phyloP scores from a whole-genome alignment of 2,329 filamentous ascomycete species.

The Madurella mycetomatis region DNA sequence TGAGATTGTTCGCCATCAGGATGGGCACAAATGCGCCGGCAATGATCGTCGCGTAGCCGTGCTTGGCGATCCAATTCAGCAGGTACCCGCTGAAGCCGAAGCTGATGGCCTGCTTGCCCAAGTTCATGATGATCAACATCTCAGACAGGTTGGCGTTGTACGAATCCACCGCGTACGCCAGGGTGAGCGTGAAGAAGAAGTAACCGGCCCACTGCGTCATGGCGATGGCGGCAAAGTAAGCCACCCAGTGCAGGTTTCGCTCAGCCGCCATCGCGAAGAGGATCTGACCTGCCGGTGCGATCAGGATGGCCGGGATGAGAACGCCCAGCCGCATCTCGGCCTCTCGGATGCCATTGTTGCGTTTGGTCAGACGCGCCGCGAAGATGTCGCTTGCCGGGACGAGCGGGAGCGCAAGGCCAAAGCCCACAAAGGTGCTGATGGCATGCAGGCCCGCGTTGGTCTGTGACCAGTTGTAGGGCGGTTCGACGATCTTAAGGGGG shows the following conservation, averaged over 20 bases:
- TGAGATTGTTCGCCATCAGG: constrained; percentile 46
- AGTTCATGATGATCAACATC: constrained; percentile 57
- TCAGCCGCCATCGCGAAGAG: constrained; percentile 40
- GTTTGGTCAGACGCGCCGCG: constrained; percentile 40
- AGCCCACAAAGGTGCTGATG: constrained; percentile 36
- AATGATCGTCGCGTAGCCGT: constrained; percentile 50
- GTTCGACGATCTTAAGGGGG: constrained; percentile 41
- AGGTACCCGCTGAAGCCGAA: constrained; percentile 49
- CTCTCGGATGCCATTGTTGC: constrained; percentile 44
- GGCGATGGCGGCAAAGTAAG: constrained; percentile 47
- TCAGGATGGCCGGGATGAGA: constrained; percentile 35
- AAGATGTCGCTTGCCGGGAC: constrained; percentile 39
- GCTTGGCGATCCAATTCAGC: constrained; percentile 45
- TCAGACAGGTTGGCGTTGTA: constrained; percentile 57
- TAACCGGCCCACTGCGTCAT: constrained; percentile 47
- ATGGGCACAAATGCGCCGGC: constrained; percentile 46
- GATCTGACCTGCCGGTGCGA: constrained; percentile 39
- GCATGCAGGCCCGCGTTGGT: constrained; percentile 43
- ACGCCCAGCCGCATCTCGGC: constrained; percentile 44
- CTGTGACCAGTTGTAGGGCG: constrained; percentile 44
- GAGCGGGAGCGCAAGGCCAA: constrained; percentile 40
- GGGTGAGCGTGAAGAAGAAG: constrained; percentile 54
- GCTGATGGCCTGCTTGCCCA: constrained; percentile 53
- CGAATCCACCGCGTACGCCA: constrained; percentile 58
- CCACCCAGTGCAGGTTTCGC: constrained; percentile 39